Evolutionary conservation across 2,329 filamentous ascomycete genomes (phyloP), one percentile per base, ranked within the genome.

Genomic region (Chalaropsis ovoidea): DNA sequence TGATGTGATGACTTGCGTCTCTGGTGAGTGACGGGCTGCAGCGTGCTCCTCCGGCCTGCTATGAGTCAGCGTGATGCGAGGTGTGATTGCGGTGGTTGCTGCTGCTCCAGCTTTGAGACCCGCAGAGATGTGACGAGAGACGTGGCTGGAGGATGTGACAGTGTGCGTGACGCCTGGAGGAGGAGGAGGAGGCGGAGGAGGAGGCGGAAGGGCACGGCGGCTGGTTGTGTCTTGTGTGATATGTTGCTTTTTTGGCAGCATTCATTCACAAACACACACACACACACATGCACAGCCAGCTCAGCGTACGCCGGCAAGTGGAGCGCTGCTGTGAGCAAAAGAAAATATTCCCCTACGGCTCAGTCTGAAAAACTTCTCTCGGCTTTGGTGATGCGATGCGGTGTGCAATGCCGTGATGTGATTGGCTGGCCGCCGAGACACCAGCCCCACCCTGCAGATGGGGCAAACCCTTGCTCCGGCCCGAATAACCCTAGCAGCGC

Each of bases 301-400:
- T 31, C 52, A 56, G 27, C 52, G 17, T n/a, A 19, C 52, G 52
- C 52, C 52, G 52, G 52, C 52, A 56, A 35, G 52, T 56, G 52
- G 52, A 56, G 27, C 24, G 24, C 27, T 31, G 52, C 24, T n/a
- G 22, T 1, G 15, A 35, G 24, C 52, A 49, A 49, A 49, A 49
- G 19, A 22, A 22, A 22, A 17, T 19, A 49, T 31, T 31, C 6
- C 31, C 31, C 31, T 31, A 31, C 31, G 31, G 31, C 31, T 3
- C 31, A 31, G 31, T 6, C 6, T 31, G 31, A 31, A 31, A 31
- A 31, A 31, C 3, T 31, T 31, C 31, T 31, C 31, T 2, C 31
- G 6, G 31, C 31, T 31, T 31, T 31, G 31, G 31, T 31, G 31
- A 31, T 31, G 31, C 31, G 31, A 31, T 31, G 31, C 31, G 31